Base-by-base conservation (phyloP, 202 grass and related monocot species). In the Hordeum pubiflorum region DNA sequence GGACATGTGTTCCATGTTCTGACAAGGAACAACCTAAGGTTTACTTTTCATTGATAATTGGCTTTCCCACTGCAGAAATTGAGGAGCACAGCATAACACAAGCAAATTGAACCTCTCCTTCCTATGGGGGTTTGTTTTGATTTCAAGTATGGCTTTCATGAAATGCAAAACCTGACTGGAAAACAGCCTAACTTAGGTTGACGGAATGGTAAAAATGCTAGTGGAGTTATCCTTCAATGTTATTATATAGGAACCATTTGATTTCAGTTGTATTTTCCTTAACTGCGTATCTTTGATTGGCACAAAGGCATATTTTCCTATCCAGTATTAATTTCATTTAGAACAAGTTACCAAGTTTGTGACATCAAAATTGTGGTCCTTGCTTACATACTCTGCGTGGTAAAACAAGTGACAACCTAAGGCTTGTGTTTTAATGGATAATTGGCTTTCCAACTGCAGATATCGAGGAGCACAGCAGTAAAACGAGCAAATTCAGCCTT, bases 391-490 rank as follows among this genome's bases (percentile, higher is more conserved):
- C 1, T 34, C 33, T 34, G 33, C 33, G 0, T 34, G 33, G 33
- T 34, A 34, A 34, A 34, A 7, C 33, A 34, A 34, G 33, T 34
- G 33, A 34, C 33, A 34, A 11, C 27, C 67, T 74, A 11, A 57
- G 18, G 2, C 32, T 78, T 81, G 5, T 5, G 4, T 57, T 44
- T 74, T 27, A 32, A 39, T 39, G 73, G 62, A 64, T 34, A 34
- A 20, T 18, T 82, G 38, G 1, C 58, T 77, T 86, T 57, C 3
- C 18, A 38, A 62, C 38, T 89, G 55, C 83, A 89, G 90, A 86
- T 84, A 92, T 33, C 74, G 66, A 78, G 86, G 80, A 92, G 66
- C 71, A 74, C 80, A 39, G 65, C 70, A 84, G 83, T 34, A 56
- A 83, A 34, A 60, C 37, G 78, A 38, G 82, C 79, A 40, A 66